Base-by-base conservation (phyloP, 108 stramenopile genomes). In the Cylindrotheca closterium region DNA sequence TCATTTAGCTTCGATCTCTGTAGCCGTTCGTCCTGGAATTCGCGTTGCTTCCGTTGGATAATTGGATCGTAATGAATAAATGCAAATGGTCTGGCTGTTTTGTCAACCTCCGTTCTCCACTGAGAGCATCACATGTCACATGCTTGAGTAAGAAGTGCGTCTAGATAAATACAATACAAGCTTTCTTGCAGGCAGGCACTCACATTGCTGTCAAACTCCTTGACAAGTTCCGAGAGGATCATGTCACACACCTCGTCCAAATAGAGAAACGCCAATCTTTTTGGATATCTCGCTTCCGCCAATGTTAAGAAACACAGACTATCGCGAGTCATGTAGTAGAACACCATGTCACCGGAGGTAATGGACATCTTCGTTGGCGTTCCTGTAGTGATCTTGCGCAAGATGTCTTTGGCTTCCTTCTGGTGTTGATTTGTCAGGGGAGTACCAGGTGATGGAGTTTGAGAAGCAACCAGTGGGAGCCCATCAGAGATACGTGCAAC, bases 191-290 rank as follows among this genome's bases (percentile, higher is more conserved):
- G n/a, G n/a, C n/a, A n/a, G 31, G 60, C 18, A 80, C 88, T 73
- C 65, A 82, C 83, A 15, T 73, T 71, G 55, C 84, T 86, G 17
- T 89, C 91, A 63, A 89, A 88, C 51, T 95, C 92, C 46, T 79
- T 67, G 21, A 86, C 73, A 45, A 97, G 61, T 31, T 92, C 88
- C 64, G 85, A 78, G 51, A 92, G 60, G 67, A 97, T 87, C 17
- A 78, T 70, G 68, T 91, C 85, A 47, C 84, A 79, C 12, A 98
- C 76, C 78, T 99, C 97, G 57, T 96, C 95, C 19, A 99, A 77
- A 71, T 96, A 99, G 45, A 96, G 77, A 70, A 99, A 99, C 12
- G 95, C 93, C 51, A 95, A 66, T 47, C 97, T 86, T 78, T 97
- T 98, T n/a, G 98, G 98, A 80, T 98, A 99, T 48, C 79, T 60